Conservation (phyloP, 1,284 basidiomycete species). For the Amylostereum areolatum region DNA sequence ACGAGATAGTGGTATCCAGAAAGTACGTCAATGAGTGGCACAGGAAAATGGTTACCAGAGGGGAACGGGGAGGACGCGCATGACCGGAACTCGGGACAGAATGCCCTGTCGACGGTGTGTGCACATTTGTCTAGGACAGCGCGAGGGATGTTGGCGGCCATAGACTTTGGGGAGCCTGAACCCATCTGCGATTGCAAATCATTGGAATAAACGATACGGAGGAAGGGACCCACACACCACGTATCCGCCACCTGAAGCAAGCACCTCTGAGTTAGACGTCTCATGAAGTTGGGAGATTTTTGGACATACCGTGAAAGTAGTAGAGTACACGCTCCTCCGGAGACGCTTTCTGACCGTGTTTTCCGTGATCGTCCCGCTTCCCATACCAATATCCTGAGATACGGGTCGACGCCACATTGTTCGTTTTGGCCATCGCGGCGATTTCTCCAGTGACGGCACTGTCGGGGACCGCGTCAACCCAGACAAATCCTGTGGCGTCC, state of each 20-base stretch:
- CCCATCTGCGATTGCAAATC: constrained; percentile 6
- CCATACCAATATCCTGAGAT: constrained; percentile 57
- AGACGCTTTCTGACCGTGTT: constrained; percentile 27
- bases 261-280: not conserved
- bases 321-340: constrained; percentile 48
- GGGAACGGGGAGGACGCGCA: constrained; percentile 17
- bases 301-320: constrained; percentile 46
- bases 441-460: constrained; percentile 41
- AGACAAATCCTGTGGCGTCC: constrained; percentile 24
- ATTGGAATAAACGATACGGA: not conserved
- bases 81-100: constrained; percentile 29
- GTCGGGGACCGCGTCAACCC: constrained; percentile 41
- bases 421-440: constrained; percentile 33
- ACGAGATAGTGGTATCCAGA: constrained; percentile 41
- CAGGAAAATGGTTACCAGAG: constrained; percentile 34
- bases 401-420: constrained; percentile 32
- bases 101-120: constrained; percentile 17
- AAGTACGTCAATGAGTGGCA: constrained; percentile 42
- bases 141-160: constrained; percentile 18
- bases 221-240: constrained; percentile 10
- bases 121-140: constrained; percentile 11
- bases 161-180: constrained; percentile 34
- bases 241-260: constrained; percentile 14
- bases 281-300: constrained; percentile 24
- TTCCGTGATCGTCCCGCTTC: constrained; percentile 29